phyloP scores from a whole-genome alignment of 495 filamentous ascomycete genomes.

The Gamarada debralockiae region DNA sequence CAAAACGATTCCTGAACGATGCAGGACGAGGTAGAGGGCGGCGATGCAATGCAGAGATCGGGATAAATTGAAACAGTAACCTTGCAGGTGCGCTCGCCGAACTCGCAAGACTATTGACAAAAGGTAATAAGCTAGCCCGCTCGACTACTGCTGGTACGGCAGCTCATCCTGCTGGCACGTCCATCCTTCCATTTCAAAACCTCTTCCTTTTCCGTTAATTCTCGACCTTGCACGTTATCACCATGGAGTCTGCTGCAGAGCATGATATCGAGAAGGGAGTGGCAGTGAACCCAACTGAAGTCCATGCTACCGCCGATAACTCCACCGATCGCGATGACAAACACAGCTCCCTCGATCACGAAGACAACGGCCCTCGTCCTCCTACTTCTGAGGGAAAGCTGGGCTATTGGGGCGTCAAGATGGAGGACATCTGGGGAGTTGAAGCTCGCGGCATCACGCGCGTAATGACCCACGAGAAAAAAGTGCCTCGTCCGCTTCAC shows the following conservation, averaged over 20 bases:
- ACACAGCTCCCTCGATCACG: too few species aligned
- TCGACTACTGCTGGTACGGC: too few species aligned
- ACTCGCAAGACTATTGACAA: too few species aligned
- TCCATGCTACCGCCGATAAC: neutral
- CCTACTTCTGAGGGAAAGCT: neutral
- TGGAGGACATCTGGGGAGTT: too few species aligned
- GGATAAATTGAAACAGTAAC: too few species aligned
- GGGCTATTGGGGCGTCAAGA: neutral
- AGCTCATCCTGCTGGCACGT: too few species aligned
- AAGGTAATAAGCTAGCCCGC: neutral
- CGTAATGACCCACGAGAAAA: slow-evolving; percentile 58
- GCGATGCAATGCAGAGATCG: too few species aligned
- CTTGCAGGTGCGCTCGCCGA: too few species aligned
- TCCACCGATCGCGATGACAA: neutral
- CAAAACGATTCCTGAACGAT: too few species aligned
- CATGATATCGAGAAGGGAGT: neutral
- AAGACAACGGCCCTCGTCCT: neutral
- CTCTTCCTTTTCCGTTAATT: neutral
- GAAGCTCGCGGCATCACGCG: slow-evolving; percentile 66
- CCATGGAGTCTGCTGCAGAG: neutral
- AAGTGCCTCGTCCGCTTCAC: slow-evolving; percentile 45
- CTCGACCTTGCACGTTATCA: neutral
- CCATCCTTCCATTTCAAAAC: neutral
- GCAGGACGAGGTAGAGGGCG: too few species aligned
- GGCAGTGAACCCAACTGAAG: neutral